Evolutionary conservation across 352 stramenopile species (phyloP), one percentile per base, ranked within the genome.

Genomic region (Phytopythium aichiense): DNA sequence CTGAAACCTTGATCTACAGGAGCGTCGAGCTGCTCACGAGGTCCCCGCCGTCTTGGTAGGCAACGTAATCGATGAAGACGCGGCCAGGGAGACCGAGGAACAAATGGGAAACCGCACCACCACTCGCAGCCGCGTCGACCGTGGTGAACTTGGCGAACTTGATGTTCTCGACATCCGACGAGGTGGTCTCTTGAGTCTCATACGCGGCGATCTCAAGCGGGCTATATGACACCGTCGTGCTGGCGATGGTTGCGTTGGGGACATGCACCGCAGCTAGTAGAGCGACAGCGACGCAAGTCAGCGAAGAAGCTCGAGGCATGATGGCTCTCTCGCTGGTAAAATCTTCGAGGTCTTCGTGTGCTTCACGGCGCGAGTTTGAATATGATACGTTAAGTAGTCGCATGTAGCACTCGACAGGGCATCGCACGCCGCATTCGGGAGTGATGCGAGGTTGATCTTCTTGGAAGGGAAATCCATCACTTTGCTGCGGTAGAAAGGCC

Each of bases 1-100:
- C 30, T 1, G 13, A 55, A 0, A 55, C 12, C 5, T 55, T 38
- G 49, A 55, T 35, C 25, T 23, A 4, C 25, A 22, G 5, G 13
- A 38, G 25, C 0, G 49, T 55, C 25, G 49, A 55, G 23, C 49
- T 55, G 49, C 12, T 55, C 25, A 55, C 49, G 23, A 55, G 49
- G 11, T 37, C 23, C 11, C 49, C 49, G 28, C 4, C 49, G 49
- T 37, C 30, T 37, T 54, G 23, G 9, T 37, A 54, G 48, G 35
- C 48, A 9, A 54, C 25, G 15, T 54, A 54, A 23, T 35, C 28
- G 48, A 54, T 37, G 25, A 54, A 54, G 12, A 22, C 48, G 23
- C 48, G 48, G 5, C 48, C 48, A 1, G 48, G 48, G 22, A 53
- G 40, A 15, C 40, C 25, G 5, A 48, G 6, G 18, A 48, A 48